phyloP scores from a whole-genome alignment of 163 green algal genomes.

The Coccomyxa subellipsoidea region DNA sequence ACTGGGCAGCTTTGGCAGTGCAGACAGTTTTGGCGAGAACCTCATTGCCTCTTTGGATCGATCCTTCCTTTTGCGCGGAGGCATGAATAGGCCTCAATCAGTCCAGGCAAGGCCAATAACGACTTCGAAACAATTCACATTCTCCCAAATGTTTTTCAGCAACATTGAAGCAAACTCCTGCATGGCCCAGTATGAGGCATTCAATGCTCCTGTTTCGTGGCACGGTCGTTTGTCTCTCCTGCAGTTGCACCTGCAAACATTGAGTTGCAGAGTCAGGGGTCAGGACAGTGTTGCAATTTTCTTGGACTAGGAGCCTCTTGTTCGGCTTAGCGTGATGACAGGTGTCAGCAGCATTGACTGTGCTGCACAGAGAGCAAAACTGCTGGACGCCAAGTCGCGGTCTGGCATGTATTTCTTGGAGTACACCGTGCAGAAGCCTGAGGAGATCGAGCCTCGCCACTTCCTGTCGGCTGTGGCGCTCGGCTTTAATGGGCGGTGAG shows the following conservation, averaged over 20 bases:
- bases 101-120: not conserved
- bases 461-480: constrained; percentile 28
- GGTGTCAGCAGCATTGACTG: too few relatives aligned
- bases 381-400: constrained; percentile 54
- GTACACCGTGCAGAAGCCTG: constrained; percentile 56
- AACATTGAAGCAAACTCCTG: too few relatives aligned
- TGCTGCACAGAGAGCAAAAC: constrained; percentile 48
- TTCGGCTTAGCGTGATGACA: too few relatives aligned
- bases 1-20: constrained; percentile 47
- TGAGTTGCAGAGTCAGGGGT: too few relatives aligned
- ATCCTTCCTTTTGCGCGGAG: constrained; percentile 31
- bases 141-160: too few relatives aligned
- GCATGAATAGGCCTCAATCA: not conserved
- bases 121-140: too few relatives aligned
- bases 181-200: too few relatives aligned
- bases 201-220: too few relatives aligned
- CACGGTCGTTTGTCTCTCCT: too few relatives aligned
- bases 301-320: too few relatives aligned
- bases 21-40: constrained; percentile 42
- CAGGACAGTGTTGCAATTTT: too few relatives aligned
- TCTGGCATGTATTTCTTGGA: constrained; percentile 54
- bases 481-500: constrained; percentile 33
- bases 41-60: constrained; percentile 52
- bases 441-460: constrained; percentile 25
- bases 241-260: too few relatives aligned